Percentiles rank a stretch among this genome's conserved stretches.
Conservation (phyloP, 1,139 yeast species). For the Pichia sp. region DNA sequence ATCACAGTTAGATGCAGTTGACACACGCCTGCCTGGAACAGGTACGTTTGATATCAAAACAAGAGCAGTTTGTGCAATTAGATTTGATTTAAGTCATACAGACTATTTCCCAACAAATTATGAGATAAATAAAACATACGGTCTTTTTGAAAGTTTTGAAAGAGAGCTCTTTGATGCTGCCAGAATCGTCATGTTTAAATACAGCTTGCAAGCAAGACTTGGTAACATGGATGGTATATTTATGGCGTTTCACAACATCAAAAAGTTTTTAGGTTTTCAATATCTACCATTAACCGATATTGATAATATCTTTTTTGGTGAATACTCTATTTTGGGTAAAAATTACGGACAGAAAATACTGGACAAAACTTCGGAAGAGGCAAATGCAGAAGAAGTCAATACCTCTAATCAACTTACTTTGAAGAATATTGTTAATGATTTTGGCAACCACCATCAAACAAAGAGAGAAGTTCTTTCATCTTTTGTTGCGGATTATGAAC, state of each 20-base stretch:
- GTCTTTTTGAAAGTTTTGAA: conserved; percentile 72
- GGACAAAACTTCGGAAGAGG: conserved; percentile 8
- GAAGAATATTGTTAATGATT: conserved; percentile 23
- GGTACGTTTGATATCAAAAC: conserved; percentile 93
- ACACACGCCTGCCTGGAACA: conserved; percentile 74
- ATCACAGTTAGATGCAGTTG: conserved; percentile 86
- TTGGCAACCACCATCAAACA: conserved; percentile 29
- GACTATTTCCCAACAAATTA: conserved; percentile 55
- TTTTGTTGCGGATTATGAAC: conserved; percentile 66
- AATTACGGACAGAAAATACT: conserved; percentile 8
- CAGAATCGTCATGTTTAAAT: conserved; percentile 76
- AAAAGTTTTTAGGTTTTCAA: conserved; percentile 82
- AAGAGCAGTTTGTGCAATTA: conserved; percentile 80
- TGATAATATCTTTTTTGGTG: conserved; percentile 53
- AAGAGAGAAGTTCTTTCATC: conserved; percentile 37
- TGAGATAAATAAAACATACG: conserved; percentile 56
- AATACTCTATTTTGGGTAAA: conserved; percentile 9
- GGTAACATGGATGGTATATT: conserved; percentile 98
- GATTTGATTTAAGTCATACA: conserved; percentile 71
- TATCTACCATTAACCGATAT: conserved; percentile 73
- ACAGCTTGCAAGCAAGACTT: conserved; percentile 84
- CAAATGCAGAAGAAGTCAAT: neutral
- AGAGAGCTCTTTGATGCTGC: conserved; percentile 75
- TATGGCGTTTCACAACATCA: conserved; percentile 83
- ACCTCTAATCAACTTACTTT: conserved; percentile 11